Evolutionary conservation across 441 rosid genomes (phyloP).

Genomic region (Brassica balearica): DNA sequence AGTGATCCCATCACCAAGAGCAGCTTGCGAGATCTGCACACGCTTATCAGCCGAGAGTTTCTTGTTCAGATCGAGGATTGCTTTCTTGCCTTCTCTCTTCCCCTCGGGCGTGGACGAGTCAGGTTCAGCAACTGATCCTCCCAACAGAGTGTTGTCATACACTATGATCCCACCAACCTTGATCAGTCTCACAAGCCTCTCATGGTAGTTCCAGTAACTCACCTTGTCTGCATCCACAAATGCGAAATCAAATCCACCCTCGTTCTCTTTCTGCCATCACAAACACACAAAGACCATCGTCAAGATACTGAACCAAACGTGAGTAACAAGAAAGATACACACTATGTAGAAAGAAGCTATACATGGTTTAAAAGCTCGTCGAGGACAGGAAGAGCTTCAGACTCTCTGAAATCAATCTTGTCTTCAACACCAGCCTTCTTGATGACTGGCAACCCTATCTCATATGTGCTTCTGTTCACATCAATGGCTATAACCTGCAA

Average conservation of each 20-base stretch:
- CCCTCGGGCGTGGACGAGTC: conserved; percentile 46
- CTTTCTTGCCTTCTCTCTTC: conserved; percentile 30
- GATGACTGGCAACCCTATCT: conserved; percentile 55
- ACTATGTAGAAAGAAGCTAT: background rate
- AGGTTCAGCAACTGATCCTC: conserved; percentile 57
- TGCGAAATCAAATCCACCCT: conserved; percentile 72
- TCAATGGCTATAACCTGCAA: conserved; percentile 59
- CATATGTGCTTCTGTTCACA: conserved; percentile 46
- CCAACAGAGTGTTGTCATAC: conserved; percentile 75
- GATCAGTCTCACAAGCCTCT: conserved; percentile 61
- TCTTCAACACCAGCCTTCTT: conserved; percentile 60
- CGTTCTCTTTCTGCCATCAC: conserved; percentile 55
- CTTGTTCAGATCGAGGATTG: conserved; percentile 50
- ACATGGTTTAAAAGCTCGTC: conserved; percentile 52
- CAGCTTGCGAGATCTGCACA: conserved; percentile 56
- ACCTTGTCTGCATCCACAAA: conserved; percentile 76
- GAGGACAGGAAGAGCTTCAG: conserved; percentile 54
- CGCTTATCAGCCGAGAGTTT: conserved; percentile 60
- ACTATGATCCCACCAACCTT: conserved; percentile 65
- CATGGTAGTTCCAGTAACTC: conserved; percentile 63
- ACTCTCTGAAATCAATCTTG: conserved; percentile 58
- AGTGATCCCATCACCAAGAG: conserved; percentile 68
- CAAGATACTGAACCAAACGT: background rate
- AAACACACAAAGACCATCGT: conserved; percentile 14
- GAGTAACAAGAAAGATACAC: background rate